Conservation (phyloP, 768 basidiomycete genomes). For the Hericium alpestre region DNA sequence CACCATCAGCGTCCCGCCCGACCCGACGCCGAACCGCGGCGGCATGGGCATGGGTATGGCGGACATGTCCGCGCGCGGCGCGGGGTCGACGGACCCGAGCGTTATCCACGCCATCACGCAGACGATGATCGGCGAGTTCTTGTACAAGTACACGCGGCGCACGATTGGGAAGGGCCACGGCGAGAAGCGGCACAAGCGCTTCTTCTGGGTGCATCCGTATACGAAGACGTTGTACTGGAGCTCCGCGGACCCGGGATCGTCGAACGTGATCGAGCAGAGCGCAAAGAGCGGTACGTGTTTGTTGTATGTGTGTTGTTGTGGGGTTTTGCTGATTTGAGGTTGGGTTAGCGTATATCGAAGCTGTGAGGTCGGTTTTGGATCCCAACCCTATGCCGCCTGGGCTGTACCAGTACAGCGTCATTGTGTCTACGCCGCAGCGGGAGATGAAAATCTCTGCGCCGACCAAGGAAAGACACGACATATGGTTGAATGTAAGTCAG, state of each 20-base stretch:
- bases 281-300: conserved; percentile 85
- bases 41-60: conserved; percentile 7
- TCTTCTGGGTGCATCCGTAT: conserved; percentile 99
- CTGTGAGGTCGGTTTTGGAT: conserved; percentile 84
- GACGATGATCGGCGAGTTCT: conserved; percentile 98
- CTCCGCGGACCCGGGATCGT: conserved; percentile 84
- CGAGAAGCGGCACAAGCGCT: conserved; percentile 82
- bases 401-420: conserved; percentile 82
- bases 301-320: not conserved
- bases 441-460: conserved; percentile 99
- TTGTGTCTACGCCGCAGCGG: conserved; percentile 85
- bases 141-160: conserved; percentile 93
- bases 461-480: conserved; percentile 91
- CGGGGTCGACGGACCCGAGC: conserved; percentile 65
- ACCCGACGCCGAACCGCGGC: conserved; percentile 34
- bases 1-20: too few relatives aligned
- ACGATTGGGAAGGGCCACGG: conserved; percentile 86
- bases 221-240: conserved; percentile 98
- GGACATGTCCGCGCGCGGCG: conserved; percentile 6
- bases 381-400: conserved; percentile 95
- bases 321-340: too few relatives aligned
- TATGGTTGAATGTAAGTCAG: conserved; percentile 77
- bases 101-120: conserved; percentile 97
- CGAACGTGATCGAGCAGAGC: conserved; percentile 80
- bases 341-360: conserved; percentile 77